A percentile compares a stretch with the other conserved stretches of the same genome.
Conservation (phyloP, 1,284 basidiomycete genomes). For the Sanghuangporus weigelae region DNA sequence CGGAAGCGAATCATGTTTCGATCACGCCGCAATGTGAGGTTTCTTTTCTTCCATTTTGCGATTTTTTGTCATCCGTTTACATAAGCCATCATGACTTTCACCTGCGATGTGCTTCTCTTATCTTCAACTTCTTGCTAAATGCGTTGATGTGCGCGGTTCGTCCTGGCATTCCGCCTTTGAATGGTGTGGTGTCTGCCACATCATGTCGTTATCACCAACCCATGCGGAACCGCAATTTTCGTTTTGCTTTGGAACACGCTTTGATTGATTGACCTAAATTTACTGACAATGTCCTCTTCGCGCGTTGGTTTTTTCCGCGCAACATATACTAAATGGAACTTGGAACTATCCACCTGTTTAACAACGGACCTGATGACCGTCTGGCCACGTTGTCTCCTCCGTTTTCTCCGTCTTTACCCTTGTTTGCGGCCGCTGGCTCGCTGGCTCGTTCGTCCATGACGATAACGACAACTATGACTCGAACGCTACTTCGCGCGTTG, state of each 20-base stretch:
- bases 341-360: too few species aligned
- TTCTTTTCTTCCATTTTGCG: not conserved
- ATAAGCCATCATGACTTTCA: not conserved
- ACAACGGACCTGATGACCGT: too few species aligned
- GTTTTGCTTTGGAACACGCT: not conserved
- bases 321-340: not conserved
- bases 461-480: too few species aligned
- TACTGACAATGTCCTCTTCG: not conserved
- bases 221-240: not conserved
- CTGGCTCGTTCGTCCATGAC: too few species aligned
- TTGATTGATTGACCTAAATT: not conserved
- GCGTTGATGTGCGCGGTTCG: not conserved
- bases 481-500: too few species aligned
- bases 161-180: not conserved
- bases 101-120: not conserved
- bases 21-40: slow-evolving; percentile 67
- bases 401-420: not conserved
- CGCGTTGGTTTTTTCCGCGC: not conserved
- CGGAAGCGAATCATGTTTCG: slow-evolving; percentile 55
- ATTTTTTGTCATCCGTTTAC: not conserved
- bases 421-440: not conserved
- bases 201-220: not conserved
- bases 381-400: too few species aligned
- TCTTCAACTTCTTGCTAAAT: not conserved
- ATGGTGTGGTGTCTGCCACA: not conserved